Evolutionary conservation across 208 protist species (phyloP), one percentile per base, ranked within the genome.

Genomic region (Wallacemonas sp.): DNA sequence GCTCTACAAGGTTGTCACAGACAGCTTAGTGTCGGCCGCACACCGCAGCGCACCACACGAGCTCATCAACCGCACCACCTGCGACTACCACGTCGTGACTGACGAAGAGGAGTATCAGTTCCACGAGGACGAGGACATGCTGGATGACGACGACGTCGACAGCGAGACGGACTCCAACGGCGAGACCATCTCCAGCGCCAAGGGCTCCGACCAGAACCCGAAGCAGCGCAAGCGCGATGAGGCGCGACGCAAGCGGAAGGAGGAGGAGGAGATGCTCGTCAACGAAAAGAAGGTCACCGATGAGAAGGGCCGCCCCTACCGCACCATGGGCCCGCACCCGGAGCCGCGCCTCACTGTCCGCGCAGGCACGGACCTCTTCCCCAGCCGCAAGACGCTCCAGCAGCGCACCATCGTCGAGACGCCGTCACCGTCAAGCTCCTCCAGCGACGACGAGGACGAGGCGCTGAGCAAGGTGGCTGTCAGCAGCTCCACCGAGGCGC

Each of bases 251-350:
- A 87, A 88, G 71, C 90, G 90, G 26, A 76, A 52, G 2, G 88
- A 96, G 48, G 87, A 96, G 60, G 90, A 96, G 69, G 78, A 88
- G 17, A 83, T 94, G 80, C 76, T 96, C n/a, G 44, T 96, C n/a
- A 88, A 85, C 36, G 81, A 94, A 72, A 85, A 82, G 56, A 89
- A 92, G 62, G 87, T 96, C 14, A 73, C 74, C 12, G 90, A 94
- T 55, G 90, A 96, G 65, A 96, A 96, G 64, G 84, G 81, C 1
- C 72, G 76, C 34, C 64, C 81, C 26, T 84, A 89, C 36, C 78
- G 79, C 41, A 93, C 90, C 2, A 49, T 96, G 5, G 90, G 90
- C 1, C 90, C 90, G 2, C 83, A 83, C 64, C 81, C 87, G 1
- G 70, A 78, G 4, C 90, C 90, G 9, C 87, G 86, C 21, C 79